phyloP scores from a whole-genome alignment of 805 yeast species.

The Kodamaea restingae region DNA sequence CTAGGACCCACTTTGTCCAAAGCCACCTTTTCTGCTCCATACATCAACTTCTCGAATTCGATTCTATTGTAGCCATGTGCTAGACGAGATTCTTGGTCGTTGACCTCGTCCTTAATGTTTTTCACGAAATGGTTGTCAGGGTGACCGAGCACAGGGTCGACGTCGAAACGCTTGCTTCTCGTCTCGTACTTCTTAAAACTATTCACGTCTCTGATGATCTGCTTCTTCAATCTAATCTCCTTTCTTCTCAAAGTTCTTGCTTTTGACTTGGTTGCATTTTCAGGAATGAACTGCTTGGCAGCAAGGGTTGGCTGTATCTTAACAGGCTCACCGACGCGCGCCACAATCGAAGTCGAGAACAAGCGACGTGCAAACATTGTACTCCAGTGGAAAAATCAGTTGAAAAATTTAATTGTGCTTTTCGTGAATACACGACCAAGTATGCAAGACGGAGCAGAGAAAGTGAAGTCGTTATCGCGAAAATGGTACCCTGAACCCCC shows the following conservation, averaged over 20 bases:
- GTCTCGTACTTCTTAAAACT: constrained; percentile 37
- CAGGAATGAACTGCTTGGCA: constrained; percentile 34
- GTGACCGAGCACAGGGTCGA: constrained; percentile 86
- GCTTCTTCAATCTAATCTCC: constrained; percentile 39
- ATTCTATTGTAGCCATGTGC: constrained; percentile 53
- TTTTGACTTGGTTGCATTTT: constrained; percentile 29
- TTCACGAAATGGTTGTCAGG: constrained; percentile 60
- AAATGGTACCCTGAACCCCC: constrained; percentile 19
- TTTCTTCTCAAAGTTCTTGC: constrained; percentile 33
- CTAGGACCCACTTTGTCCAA: constrained; percentile 35
- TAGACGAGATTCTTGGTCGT: constrained; percentile 57
- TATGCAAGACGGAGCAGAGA: neutral
- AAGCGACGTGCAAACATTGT: constrained; percentile 15
- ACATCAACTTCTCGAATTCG: constrained; percentile 72
- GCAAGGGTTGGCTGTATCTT: constrained; percentile 27
- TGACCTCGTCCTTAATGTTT: constrained; percentile 62
- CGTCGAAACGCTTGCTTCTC: constrained; percentile 29
- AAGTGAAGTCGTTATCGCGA: constrained; percentile 9
- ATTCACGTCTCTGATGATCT: constrained; percentile 37
- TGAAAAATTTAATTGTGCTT: constrained; percentile 5
- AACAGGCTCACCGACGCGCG: constrained; percentile 9
- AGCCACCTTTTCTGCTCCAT: constrained; percentile 69
- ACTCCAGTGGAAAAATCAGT: constrained; percentile 2
- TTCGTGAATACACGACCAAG: constrained; percentile 10
- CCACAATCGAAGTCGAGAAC: constrained; percentile 15